phyloP scores from a whole-genome alignment of 202 grass and related monocot genomes.

The Carex arenaria region DNA sequence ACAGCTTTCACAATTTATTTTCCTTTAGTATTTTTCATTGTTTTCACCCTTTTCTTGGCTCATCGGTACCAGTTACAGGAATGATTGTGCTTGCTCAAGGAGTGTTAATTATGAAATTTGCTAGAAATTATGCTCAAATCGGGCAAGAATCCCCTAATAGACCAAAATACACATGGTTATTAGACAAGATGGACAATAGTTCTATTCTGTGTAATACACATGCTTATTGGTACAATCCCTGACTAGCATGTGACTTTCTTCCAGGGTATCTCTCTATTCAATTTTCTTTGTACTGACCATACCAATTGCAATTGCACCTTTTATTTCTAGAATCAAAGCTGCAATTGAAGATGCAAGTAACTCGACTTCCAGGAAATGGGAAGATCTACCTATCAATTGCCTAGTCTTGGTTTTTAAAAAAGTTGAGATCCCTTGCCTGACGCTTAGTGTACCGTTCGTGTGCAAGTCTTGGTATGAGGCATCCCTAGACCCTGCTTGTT shows the following conservation, averaged over 20 bases:
- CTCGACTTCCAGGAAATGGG: constrained; percentile 8
- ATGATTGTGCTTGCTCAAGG: background rate
- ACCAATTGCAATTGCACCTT: background rate
- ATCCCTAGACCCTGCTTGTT: constrained; percentile 21
- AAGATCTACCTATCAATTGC: constrained; percentile 28
- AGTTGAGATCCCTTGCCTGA: background rate
- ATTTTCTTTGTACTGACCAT: background rate
- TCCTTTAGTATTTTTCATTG: background rate
- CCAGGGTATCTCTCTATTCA: background rate
- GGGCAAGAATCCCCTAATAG: background rate
- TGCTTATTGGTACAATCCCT: background rate
- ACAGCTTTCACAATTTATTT: background rate
- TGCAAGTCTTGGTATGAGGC: constrained; percentile 38
- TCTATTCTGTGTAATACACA: background rate
- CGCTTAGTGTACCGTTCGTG: constrained; percentile 23
- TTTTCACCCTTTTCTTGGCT: background rate
- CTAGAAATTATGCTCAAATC: background rate
- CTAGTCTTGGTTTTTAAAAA: constrained; percentile 27
- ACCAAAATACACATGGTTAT: background rate
- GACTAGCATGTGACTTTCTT: background rate
- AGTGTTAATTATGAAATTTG: background rate
- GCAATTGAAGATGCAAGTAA: background rate
- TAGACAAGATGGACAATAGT: background rate
- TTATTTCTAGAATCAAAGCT: constrained; percentile 13
- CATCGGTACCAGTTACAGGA: background rate